A percentile compares a stretch with the other conserved stretches of the same genome.
Evolutionary conservation across 148 eudicot genomes (phyloP).

Genomic region (Rhododendron kiyosumense): DNA sequence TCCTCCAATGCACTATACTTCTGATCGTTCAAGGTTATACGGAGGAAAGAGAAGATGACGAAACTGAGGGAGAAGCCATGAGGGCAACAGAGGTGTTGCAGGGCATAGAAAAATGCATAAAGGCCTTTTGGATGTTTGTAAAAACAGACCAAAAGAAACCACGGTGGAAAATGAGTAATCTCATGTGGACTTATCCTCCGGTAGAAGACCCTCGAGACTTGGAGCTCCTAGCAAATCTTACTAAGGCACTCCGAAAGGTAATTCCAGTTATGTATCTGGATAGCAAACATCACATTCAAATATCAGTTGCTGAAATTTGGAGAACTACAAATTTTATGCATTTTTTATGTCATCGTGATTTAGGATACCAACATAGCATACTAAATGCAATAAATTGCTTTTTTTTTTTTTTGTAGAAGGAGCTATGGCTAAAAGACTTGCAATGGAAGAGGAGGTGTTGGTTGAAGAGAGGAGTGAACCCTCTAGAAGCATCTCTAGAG

Average conservation of each 20-base stretch:
- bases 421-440: conserved; percentile 21
- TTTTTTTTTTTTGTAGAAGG: conserved; percentile 18
- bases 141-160: conserved; percentile 22
- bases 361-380: neutral
- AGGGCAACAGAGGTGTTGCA: conserved; percentile 17
- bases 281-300: neutral
- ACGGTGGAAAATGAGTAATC: conserved; percentile 11
- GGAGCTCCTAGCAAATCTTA: conserved; percentile 15
- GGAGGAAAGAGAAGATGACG: conserved; percentile 4
- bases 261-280: neutral
- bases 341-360: neutral
- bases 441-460: conserved; percentile 24
- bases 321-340: neutral
- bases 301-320: neutral
- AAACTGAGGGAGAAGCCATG: conserved; percentile 1
- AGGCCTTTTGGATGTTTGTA: conserved; percentile 20
- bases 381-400: neutral
- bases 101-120: conserved; percentile 29
- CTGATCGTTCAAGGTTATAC: neutral
- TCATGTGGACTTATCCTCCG: conserved; percentile 17
- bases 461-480: conserved; percentile 17
- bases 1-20: neutral
- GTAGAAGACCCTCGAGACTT: conserved; percentile 32
- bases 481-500: conserved; percentile 14
- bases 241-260: conserved; percentile 21